Percentiles rank a stretch among this genome's conserved stretches.
phyloP scores from a whole-genome alignment of 371 early-diverging fungal species.

The Zopfochytrium polystomum region DNA sequence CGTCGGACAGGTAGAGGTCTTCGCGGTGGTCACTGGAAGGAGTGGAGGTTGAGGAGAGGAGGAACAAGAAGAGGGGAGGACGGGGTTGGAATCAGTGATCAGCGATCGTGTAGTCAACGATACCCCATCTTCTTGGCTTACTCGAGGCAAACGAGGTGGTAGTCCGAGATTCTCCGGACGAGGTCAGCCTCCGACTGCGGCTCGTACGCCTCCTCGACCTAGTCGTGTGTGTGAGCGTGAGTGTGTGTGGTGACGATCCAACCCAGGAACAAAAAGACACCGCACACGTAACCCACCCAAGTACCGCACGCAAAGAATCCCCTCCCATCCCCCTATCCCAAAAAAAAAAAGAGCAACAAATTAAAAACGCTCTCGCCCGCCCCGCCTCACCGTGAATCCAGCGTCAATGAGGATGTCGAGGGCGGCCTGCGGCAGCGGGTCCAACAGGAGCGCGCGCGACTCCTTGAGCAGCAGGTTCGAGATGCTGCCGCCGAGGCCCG shows the following conservation, averaged over 20 bases:
- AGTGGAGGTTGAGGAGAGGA: not conserved
- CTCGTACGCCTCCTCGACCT: constrained; percentile 37
- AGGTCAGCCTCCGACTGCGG: constrained; percentile 35
- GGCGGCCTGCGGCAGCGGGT: constrained; percentile 29
- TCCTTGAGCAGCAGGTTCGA: too few species aligned
- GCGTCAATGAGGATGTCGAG: constrained; percentile 22
- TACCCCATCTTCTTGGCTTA: constrained; percentile 12
- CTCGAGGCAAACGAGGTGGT: constrained; percentile 43
- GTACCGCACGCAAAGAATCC: not conserved
- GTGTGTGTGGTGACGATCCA: not conserved
- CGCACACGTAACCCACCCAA: not conserved
- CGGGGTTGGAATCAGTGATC: not conserved
- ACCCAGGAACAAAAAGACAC: not conserved
- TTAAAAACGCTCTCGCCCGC: too few species aligned
- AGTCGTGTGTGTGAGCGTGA: not conserved
- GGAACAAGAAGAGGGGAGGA: not conserved
- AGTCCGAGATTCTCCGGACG: constrained; percentile 35
- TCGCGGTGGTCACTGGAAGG: constrained; percentile 24
- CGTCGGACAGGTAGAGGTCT: constrained; percentile 38
- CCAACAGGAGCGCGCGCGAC: constrained; percentile 28
- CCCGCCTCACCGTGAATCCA: constrained; percentile 29
- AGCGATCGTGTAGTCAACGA: not conserved
- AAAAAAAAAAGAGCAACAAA: not conserved
- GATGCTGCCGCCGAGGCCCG: too few species aligned
- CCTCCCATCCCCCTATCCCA: not conserved